Base-by-base conservation (phyloP, 2,329 filamentous ascomycete species). In the Fusarium ambrosium region DNA sequence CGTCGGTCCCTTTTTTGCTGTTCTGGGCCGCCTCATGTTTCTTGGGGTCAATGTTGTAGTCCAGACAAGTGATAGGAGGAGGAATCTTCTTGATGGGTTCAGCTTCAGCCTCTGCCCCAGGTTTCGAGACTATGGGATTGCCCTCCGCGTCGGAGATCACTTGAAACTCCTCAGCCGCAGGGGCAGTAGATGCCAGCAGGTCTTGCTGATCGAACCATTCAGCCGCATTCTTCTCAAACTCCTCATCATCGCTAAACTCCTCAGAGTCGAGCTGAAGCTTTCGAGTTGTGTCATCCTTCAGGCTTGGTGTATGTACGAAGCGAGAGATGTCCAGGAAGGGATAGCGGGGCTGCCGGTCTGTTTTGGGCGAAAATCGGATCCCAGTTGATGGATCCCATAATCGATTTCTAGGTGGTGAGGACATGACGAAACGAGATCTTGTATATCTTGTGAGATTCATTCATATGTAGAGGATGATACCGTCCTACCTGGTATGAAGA, bases 11-110 rank as follows among this genome's bases (percentile, higher is more conserved):
- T 6, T 82, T 74, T 0, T 81, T 75, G 2, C 89, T 87, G 6
- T 82, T 79, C 69, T 85, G 87, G 2, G 90, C 90, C 2, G 84
- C 82, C 39, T 80, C 68, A 64, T 83, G 83, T 36, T 77, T 73
- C 1, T 80, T 71, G 20, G 71, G 63, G 18, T 79, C 78, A 16
- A 84, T 81, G 45, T 77, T 80, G 70, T 81, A 84, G 29, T 74
- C 71, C 29, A 81, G 64, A 7, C 73, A 70, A 14, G 81, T 81
- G 5, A 65, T 67, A 6, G 81, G 81, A 8, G 79, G 80, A 11
- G 65, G 29, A 14, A 70, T 36, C 11, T 59, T 41, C 13, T 68
- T 55, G 9, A 14, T 18, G 10, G 20, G 16, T 16, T 36, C 39
- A 11, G 34, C 13, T 20, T 78, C 43, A 4, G 51, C 22, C 22